Evolutionary conservation across 2,329 filamentous ascomycete genomes (phyloP), one percentile per base, ranked within the genome.

Genomic region (Zarea fungicola): DNA sequence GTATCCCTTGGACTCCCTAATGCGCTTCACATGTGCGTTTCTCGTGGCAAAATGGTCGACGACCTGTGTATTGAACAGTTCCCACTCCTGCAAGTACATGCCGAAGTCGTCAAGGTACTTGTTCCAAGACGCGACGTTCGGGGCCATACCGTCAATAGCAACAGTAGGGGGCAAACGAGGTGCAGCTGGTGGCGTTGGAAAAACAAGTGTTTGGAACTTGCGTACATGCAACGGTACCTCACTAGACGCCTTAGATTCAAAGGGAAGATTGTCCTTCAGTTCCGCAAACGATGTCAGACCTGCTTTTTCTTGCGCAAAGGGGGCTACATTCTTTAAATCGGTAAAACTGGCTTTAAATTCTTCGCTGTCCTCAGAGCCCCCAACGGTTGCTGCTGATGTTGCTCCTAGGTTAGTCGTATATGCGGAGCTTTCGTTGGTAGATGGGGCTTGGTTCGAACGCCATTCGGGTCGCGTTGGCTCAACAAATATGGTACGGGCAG

Each of bases 391-490:
- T 28, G 62, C 64, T 43, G 63, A 58, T 14, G 53, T 58, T 1
- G 23, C 55, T 54, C 16, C 50, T 52, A 11, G 50, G 50, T 22
- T 46, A 49, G 58, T 63, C 5, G 54, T 42, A 6, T 52, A 52
- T 13, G 55, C 48, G 9, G 59, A 55, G 5, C 55, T 55, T 9
- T 63, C 5, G 56, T n/a, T 14, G 6, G 35, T 44, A 2, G 52
- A 53, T 3, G 62, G 59, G 4, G 69, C 62, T 48, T 78, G 66
- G 4, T 78, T 78, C 3, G 77, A 69, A 39, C 79, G 69, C 80
- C 80, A 83, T 50, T 83, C 79, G 5, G 76, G 75, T 34, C 79
- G 70, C 3, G 77, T 74, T 0, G 80, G 80, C 56, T 83, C 80
- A 11, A 81, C 75, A 2, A 72, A 71, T 31, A 83, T 80, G 31